Evolutionary conservation across 2,329 filamentous ascomycete genomes (phyloP).

Genomic region (Aspergillus calidoustus): DNA sequence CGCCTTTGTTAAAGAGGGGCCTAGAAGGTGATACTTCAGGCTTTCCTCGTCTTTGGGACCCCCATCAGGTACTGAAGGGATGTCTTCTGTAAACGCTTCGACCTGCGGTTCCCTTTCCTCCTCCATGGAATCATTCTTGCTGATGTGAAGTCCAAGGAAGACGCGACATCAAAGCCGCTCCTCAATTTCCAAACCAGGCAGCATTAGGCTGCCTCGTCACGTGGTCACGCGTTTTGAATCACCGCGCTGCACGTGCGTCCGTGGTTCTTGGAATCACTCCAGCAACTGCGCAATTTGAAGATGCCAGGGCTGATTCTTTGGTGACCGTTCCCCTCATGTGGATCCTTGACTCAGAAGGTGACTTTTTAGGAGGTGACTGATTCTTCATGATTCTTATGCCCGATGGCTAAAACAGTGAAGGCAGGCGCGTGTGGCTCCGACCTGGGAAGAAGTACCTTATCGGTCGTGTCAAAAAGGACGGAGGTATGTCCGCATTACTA

Average conservation of each 20-base stretch:
- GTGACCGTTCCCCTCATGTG: constrained; percentile 57
- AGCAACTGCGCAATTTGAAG: constrained; percentile 5
- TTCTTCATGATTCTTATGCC: constrained; percentile 45
- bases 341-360: constrained; percentile 61
- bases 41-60: constrained; percentile 56
- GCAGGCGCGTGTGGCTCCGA: constrained; percentile 78
- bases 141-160: not conserved
- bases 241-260: constrained; percentile 14
- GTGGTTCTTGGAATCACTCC: constrained; percentile 1
- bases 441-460: constrained; percentile 86
- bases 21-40: constrained; percentile 86
- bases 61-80: constrained; percentile 8
- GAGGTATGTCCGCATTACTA: constrained; percentile 51
- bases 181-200: constrained; percentile 31
- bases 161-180: not conserved
- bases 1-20: constrained; percentile 89
- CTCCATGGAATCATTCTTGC: constrained; percentile 23
- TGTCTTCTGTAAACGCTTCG: constrained; percentile 21
- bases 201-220: constrained; percentile 36
- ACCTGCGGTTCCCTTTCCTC: constrained; percentile 28
- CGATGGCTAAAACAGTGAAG: constrained; percentile 44
- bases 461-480: constrained; percentile 71
- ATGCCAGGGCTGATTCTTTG: constrained; percentile 1
- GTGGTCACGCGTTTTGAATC: constrained; percentile 40
- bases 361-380: constrained; percentile 51